A percentile compares a stretch with the other conserved stretches of the same genome.
These are phyloP conservation scores for Falciphora oryzae DNA, from an alignment of 2,329 filamentous ascomycete species.

Conservation along the genomic window DNA sequence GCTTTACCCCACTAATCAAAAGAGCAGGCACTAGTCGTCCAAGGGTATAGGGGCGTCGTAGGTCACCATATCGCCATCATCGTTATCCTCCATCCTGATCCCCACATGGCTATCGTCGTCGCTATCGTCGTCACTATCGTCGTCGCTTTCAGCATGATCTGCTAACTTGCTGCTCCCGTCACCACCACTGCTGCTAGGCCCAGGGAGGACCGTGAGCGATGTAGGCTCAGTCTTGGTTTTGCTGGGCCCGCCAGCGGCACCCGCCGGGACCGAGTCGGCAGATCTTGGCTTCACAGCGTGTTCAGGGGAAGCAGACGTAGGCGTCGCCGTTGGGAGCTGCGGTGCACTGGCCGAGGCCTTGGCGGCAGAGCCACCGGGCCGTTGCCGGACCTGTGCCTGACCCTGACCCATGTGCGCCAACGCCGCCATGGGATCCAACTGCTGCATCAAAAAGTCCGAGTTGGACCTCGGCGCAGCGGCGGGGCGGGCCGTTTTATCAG, in stretches of 20 bases:
- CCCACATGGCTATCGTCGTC: slow-evolving; percentile 14
- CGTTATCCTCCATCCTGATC: slow-evolving; percentile 14
- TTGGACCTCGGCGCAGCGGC: background rate
- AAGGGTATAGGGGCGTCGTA: slow-evolving; percentile 14
- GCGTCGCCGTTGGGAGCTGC: background rate
- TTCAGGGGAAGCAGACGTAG: background rate
- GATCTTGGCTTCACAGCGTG: background rate
- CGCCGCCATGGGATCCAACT: slow-evolving; percentile 5
- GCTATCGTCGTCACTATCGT: slow-evolving; percentile 12
- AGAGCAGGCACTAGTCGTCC: slow-evolving; percentile 9
- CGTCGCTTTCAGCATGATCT: slow-evolving; percentile 8
- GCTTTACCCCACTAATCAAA: too few species aligned
- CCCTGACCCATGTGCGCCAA: slow-evolving; percentile 1
- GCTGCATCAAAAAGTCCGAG: slow-evolving; percentile 4
- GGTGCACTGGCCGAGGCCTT: slow-evolving; percentile 7
- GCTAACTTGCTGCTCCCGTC: background rate
- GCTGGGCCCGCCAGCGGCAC: background rate
- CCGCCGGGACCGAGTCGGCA: background rate
- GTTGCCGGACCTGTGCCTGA: background rate
- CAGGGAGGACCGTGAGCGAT: background rate
- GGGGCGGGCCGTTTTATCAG: slow-evolving; percentile 6
- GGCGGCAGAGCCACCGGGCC: background rate
- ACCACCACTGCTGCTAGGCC: background rate
- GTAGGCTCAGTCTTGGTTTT: background rate
- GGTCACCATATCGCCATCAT: slow-evolving; percentile 13